Evolutionary conservation across 257 asterid genomes (phyloP).

Genomic region (Paraleonurus japonicus): DNA sequence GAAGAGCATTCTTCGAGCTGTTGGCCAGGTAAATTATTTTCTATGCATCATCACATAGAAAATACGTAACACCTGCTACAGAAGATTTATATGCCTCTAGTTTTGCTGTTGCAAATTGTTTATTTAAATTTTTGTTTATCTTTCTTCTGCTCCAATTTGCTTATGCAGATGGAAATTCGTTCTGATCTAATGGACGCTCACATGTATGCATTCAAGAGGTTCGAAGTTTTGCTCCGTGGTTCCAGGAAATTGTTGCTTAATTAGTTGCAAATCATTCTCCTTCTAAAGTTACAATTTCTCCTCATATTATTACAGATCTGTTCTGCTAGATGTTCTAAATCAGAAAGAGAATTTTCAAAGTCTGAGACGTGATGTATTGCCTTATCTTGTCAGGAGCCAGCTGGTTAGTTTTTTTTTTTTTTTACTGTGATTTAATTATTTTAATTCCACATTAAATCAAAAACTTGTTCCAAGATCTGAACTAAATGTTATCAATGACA

Average conservation of each 20-base stretch:
- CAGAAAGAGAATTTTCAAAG: conserved; percentile 77
- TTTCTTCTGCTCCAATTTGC: conserved; percentile 22
- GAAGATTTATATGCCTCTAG: no score
- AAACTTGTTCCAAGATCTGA: conserved; percentile 22
- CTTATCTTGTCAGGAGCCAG: conserved; percentile 91
- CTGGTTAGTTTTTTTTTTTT: conserved; percentile 68
- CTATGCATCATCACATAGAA: no score
- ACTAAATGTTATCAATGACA: conserved; percentile 28
- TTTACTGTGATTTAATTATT: conserved; percentile 15
- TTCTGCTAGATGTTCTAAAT: conserved; percentile 76
- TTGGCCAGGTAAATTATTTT: conserved; percentile 69
- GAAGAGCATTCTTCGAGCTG: conserved; percentile 89
- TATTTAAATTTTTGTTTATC: not conserved
- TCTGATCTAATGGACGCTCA: conserved; percentile 98
- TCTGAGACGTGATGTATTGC: conserved; percentile 87
- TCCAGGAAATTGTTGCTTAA: conserved; percentile 20
- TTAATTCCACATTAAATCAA: not conserved
- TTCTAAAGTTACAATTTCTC: conserved; percentile 17
- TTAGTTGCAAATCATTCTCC: conserved; percentile 16
- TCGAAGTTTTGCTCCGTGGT: conserved; percentile 36
- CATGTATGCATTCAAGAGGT: conserved; percentile 99
- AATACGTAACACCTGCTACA: no score
- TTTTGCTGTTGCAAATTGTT: conserved; percentile 6
- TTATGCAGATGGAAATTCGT: conserved; percentile 83
- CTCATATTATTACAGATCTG: conserved; percentile 49